Evolutionary conservation across 1,284 basidiomycete species (phyloP).

Genomic region (Ganoderma lingzhi): DNA sequence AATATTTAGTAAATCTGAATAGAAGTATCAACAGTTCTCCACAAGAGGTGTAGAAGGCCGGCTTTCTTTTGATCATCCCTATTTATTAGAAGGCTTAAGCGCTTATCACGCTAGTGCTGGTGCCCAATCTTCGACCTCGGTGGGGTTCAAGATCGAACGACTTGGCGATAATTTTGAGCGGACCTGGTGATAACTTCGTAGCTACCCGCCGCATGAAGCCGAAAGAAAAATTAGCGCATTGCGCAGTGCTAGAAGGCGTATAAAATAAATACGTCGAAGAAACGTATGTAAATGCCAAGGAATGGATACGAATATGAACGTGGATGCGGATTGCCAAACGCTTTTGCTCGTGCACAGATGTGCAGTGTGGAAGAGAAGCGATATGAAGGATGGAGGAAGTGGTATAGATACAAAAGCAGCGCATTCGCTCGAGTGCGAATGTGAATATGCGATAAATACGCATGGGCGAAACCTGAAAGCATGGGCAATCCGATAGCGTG

Average conservation of each 20-base stretch:
- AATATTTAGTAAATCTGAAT: too few species aligned
- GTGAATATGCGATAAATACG: slow-evolving; percentile 25
- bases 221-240: neutral
- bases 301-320: neutral
- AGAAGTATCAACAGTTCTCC: too few species aligned
- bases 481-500: slow-evolving; percentile 27
- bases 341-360: neutral
- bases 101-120: too few species aligned
- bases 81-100: too few species aligned
- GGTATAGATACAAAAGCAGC: slow-evolving; percentile 11
- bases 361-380: neutral
- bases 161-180: too few species aligned
- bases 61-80: too few species aligned
- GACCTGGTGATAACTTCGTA: neutral
- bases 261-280: slow-evolving; percentile 7
- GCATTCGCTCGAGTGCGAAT: slow-evolving; percentile 1
- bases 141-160: too few species aligned
- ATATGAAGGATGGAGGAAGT: neutral
- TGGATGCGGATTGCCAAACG: neutral
- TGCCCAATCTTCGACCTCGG: too few species aligned
- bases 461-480: slow-evolving; percentile 24
- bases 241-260: slow-evolving; percentile 1
- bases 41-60: too few species aligned
- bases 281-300: neutral
- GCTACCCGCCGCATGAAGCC: neutral